Base-by-base conservation (phyloP, 23 red algal species). In the Pyropia yezoensis region DNA sequence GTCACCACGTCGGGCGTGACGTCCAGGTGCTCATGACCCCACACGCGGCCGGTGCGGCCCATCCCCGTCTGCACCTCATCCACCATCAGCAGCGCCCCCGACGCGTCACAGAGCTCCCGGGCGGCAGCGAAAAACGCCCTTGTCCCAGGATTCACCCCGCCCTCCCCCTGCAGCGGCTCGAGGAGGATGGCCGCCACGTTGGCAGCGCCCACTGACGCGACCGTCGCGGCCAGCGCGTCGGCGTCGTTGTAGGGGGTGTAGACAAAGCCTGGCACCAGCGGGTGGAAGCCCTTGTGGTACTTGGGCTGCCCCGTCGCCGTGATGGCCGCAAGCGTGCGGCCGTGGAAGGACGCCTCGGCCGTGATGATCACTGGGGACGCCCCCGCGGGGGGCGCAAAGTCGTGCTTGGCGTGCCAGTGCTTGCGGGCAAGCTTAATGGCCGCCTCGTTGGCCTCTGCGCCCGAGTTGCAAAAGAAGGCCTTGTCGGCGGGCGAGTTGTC, bases 381-480 rank as follows among this genome's bases (percentile, higher is more conserved):
- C 2, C 68, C 67, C 39, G 39, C 39, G 39, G 39, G 39, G 4
- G 39, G 39, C n/a, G 77, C 49, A 11, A 50, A 33, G 18, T 49
- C 23, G 20, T 66, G 65, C 61, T 85, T 88, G 14, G 59, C 65
- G 45, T 82, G 75, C 69, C 68, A 78, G 66, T 79, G 55, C 72
- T 96, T 96, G 12, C 92, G 75, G 9, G 76, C 74, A 26, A 96
- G 85, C 79, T 96, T 96, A 45, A 96, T 88, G 14, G 92, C 92
- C 11, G 92, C 92, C 70, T 96, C 92, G 64, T 96, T 96, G 0
- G 92, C 92, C 69, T 96, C 92, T 0, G 79, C 87, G 17, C 92
- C 92, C 25, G 92, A 96, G 49, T 96, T 96, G 62, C 92, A 96
- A 77, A 96, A 96, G 79, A 96, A 96, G 15, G 85, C 92, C 61